Percentiles rank a stretch among this genome's conserved stretches.
Evolutionary conservation across 2,329 filamentous ascomycete genomes (phyloP).

Genomic region (Ceratocystis ficicola): DNA sequence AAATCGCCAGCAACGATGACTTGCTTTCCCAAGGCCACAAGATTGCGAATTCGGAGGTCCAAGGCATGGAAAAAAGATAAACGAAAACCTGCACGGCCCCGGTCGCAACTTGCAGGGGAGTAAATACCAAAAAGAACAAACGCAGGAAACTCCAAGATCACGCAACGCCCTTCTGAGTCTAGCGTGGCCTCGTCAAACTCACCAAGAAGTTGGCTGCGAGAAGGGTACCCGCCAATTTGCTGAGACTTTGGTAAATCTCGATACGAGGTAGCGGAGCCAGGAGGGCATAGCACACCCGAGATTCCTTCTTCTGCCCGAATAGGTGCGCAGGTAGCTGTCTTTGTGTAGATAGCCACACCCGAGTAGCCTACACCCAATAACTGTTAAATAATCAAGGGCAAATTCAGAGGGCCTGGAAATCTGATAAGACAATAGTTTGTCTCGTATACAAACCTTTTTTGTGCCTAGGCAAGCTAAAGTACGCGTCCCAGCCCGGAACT

Average conservation of each 20-base stretch:
- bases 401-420: background rate
- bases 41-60: slow-evolving; percentile 73
- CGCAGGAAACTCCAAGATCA: slow-evolving; percentile 83
- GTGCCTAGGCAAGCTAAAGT: slow-evolving; percentile 81
- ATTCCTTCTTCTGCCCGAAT: slow-evolving; percentile 91
- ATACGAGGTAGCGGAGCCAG: slow-evolving; percentile 58
- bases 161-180: slow-evolving; percentile 83
- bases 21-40: slow-evolving; percentile 66
- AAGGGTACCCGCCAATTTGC: slow-evolving; percentile 83
- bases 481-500: slow-evolving; percentile 89
- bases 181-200: slow-evolving; percentile 57
- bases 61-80: slow-evolving; percentile 67
- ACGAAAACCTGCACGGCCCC: slow-evolving; percentile 70
- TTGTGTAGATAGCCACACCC: slow-evolving; percentile 87
- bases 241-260: slow-evolving; percentile 59
- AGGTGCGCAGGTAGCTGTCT: slow-evolving; percentile 72
- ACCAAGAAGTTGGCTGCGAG: slow-evolving; percentile 50
- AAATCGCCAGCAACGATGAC: slow-evolving; percentile 81
- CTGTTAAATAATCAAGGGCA: background rate
- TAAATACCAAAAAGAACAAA: slow-evolving; percentile 92
- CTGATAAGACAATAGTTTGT: no score
- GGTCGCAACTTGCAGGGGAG: slow-evolving; percentile 78
- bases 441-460: slow-evolving; percentile 66
- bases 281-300: slow-evolving; percentile 61
- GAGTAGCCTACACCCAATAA: slow-evolving; percentile 58